Percentiles rank a stretch among this genome's conserved stretches.
phyloP scores from a whole-genome alignment of 495 filamentous ascomycete species.

The Astrothelium subdiscretum region DNA sequence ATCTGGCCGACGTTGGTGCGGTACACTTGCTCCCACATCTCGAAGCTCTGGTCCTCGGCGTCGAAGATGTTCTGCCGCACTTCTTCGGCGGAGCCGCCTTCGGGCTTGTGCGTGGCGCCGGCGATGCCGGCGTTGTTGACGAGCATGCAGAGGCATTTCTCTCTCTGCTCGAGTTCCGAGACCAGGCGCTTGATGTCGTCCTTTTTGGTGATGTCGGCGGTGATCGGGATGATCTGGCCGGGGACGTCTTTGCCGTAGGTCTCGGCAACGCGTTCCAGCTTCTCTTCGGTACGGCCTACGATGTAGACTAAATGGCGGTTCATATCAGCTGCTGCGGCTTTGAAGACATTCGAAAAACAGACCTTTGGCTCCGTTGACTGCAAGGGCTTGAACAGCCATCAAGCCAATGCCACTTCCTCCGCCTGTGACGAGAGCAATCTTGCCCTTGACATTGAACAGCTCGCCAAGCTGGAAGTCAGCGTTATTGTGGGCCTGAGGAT shows the following conservation, averaged over 20 bases:
- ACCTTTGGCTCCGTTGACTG: constrained; percentile 42
- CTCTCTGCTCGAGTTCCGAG: constrained; percentile 33
- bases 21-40: constrained; percentile 21
- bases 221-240: constrained; percentile 46
- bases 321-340: neutral
- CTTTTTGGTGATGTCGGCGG: constrained; percentile 40
- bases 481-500: constrained; percentile 31
- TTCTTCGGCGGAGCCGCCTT: constrained; percentile 16
- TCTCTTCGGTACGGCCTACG: constrained; percentile 43
- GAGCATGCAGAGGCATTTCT: constrained; percentile 38
- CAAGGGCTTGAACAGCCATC: constrained; percentile 46
- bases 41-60: constrained; percentile 10
- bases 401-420: constrained; percentile 29
- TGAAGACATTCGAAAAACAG: neutral
- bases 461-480: constrained; percentile 36
- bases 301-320: constrained; percentile 36
- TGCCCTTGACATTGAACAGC: constrained; percentile 46
- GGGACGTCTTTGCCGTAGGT: constrained; percentile 34
- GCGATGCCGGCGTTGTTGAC: constrained; percentile 48
- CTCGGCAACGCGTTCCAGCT: constrained; percentile 41
- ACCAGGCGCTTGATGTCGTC: constrained; percentile 34
- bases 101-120: constrained; percentile 15
- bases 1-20: constrained; percentile 19
- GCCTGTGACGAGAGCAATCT: constrained; percentile 47
- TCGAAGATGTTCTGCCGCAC: constrained; percentile 23